These are phyloP conservation scores for Lactarius sanguifluus DNA, from an alignment of 768 basidiomycete genomes.

Conservation along the genomic window DNA sequence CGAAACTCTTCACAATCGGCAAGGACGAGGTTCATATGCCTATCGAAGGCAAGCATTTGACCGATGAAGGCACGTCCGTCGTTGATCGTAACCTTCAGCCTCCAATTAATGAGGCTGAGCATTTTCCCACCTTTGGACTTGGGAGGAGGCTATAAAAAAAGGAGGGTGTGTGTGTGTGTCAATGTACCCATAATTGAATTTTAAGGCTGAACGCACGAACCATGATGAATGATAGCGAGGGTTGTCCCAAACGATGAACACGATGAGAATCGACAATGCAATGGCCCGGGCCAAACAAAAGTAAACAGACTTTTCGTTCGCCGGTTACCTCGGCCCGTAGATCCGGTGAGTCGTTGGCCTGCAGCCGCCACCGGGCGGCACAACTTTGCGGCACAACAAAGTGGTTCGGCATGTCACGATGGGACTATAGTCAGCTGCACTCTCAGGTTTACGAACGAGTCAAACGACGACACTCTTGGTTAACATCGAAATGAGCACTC, in stretches of 20 bases:
- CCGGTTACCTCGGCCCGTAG: slow-evolving; percentile 13
- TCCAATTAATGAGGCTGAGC: slow-evolving; percentile 96
- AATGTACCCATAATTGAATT: not conserved
- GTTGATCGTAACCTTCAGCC: slow-evolving; percentile 95
- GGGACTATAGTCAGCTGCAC: not conserved
- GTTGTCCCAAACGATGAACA: slow-evolving; percentile 27
- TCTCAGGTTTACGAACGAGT: not conserved
- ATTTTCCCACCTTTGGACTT: slow-evolving; percentile 99
- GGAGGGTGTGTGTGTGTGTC: not conserved
- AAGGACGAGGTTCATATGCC: slow-evolving; percentile 98
- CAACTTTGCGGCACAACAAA: not conserved
- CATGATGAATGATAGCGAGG: slow-evolving; percentile 27
- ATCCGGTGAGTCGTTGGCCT: not conserved
- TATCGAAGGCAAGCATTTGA: slow-evolving; percentile 99
- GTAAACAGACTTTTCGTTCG: not conserved
- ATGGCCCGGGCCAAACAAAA: slow-evolving; percentile 4
- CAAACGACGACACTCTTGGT: not conserved
- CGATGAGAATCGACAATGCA: slow-evolving; percentile 29
- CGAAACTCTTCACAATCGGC: slow-evolving; percentile 99
- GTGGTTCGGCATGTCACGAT: not conserved
- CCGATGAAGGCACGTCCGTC: slow-evolving; percentile 95
- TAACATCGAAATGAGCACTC: slow-evolving; percentile 30
- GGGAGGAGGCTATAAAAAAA: slow-evolving; percentile 69
- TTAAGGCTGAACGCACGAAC: slow-evolving; percentile 16
- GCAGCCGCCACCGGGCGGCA: too few species aligned